Percentiles rank a stretch among this genome's conserved stretches.
Evolutionary conservation across 2,329 filamentous ascomycete genomes (phyloP).

Genomic region (Didymella pinodella): DNA sequence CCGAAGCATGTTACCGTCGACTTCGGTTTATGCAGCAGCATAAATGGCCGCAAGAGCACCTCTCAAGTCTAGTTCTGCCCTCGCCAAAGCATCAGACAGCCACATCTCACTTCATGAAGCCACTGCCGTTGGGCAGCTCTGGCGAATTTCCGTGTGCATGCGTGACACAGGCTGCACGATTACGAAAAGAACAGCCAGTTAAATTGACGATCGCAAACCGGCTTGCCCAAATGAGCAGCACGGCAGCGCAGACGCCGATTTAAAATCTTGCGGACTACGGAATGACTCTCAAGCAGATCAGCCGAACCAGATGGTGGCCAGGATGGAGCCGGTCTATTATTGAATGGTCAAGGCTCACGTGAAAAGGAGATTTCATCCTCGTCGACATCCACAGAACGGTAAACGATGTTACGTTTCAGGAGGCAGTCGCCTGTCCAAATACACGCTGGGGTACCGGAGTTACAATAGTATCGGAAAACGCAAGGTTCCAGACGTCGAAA

Average conservation of each 20-base stretch:
- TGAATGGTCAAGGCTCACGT: constrained; percentile 34
- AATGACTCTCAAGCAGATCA: constrained; percentile 37
- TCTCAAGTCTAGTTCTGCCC: background rate
- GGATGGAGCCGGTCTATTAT: constrained; percentile 34
- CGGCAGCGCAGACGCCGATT: constrained; percentile 24
- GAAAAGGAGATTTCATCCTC: constrained; percentile 35
- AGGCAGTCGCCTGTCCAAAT: constrained; percentile 31
- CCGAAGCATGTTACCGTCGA: background rate
- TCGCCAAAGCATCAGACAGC: background rate
- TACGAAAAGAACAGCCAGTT: constrained; percentile 28
- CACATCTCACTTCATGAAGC: constrained; percentile 3
- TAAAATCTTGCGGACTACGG: constrained; percentile 33
- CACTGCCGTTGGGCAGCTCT: constrained; percentile 21
- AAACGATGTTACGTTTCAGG: constrained; percentile 32
- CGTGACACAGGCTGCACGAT: constrained; percentile 30
- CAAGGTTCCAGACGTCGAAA: constrained; percentile 21
- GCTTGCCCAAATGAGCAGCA: constrained; percentile 31
- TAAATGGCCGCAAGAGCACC: background rate
- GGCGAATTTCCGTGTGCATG: constrained; percentile 17
- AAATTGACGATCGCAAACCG: constrained; percentile 33
- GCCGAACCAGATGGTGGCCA: constrained; percentile 42
- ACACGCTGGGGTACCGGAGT: constrained; percentile 1
- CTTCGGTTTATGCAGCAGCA: constrained; percentile 1
- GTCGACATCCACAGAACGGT: constrained; percentile 25
- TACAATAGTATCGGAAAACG: background rate